Conservation (phyloP, 768 basidiomycete species). For the Mycena olivaceomarginata region DNA sequence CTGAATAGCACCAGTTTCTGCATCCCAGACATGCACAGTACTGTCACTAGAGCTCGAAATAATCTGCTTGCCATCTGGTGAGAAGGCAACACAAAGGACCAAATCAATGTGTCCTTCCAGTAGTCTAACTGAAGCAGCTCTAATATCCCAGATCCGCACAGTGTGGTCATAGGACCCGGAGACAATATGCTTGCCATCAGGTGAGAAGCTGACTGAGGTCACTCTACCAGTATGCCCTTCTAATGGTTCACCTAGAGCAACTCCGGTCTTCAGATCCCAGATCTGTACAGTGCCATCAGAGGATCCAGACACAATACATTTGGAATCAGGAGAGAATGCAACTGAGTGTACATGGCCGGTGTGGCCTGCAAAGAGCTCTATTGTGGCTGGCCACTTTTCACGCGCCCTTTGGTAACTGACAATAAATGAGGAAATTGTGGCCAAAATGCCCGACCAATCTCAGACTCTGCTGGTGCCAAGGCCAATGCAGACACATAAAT, state of each 20-base stretch:
- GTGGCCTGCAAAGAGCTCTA: neutral
- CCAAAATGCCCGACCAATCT: neutral
- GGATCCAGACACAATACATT: neutral
- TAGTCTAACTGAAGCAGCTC: no score
- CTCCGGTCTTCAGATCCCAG: neutral
- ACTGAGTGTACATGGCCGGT: neutral
- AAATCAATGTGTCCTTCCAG: no score
- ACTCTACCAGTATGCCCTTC: no score
- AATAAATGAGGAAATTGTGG: slow-evolving; percentile 5
- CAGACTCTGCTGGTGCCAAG: neutral
- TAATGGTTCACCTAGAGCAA: neutral
- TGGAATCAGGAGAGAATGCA: neutral
- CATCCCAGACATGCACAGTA: no score
- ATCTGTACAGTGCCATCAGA: neutral
- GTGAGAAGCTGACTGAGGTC: no score
- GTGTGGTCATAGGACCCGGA: no score
- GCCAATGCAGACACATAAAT: slow-evolving; percentile 8
- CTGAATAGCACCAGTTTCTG: neutral
- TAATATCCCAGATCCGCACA: no score
- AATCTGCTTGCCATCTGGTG: no score
- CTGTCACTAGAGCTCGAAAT: no score
- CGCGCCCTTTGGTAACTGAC: neutral
- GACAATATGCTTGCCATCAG: no score
- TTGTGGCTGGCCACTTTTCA: neutral
- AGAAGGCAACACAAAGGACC: no score